Base-by-base conservation (phyloP, 2,329 filamentous ascomycete genomes). In the Orbilia javanica region DNA sequence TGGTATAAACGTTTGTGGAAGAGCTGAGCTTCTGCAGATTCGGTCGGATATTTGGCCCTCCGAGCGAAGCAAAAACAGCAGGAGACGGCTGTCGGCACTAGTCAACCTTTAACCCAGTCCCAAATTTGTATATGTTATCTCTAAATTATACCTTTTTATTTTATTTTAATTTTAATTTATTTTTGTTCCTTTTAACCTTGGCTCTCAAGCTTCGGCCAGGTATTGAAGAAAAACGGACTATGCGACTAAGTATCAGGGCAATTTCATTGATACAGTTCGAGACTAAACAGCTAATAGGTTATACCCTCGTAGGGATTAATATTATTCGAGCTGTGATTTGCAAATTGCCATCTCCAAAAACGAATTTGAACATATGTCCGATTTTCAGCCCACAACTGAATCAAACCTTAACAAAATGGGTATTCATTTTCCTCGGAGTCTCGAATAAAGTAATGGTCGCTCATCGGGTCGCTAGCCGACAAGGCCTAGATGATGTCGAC, bases 401-500 rank as follows among this genome's bases (percentile, higher is more conserved):
- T 31, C 25, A 57, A 36, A 57, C 52, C 5, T 57, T 36, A 2
- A 57, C 8, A 36, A 22, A 11, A 22, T 57, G 15, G 8, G 20
- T 7, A 34, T 8, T 22, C n/a, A 57, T 20, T 3, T 29, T 46
- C 22, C 13, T 46, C 57, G 36, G 62, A 34, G 10, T n/a, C n/a
- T n/a, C n/a, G n/a, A n/a, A n/a, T 44, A 13, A 13, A 22, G 31
- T 3, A 34, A 50, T 48, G 63, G 44, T 8, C 63, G 36, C 44
- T 13, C 42, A 31, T 31, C n/a, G 15, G 8, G 3, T 29, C n/a
- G 15, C 29, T 31, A 6, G 15, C 52, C 10, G n/a, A 71, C n/a
- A 31, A 25, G 55, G 29, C 25, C 62, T 46, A 36, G 34, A 44
- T 36, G 13, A 77, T 77, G 72, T 77, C 72, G 72, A 77, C 72